A percentile compares a stretch with the other conserved stretches of the same genome.
These are phyloP conservation scores for Apiotrichum sp. DNA, from an alignment of 1,284 basidiomycete species.

Conservation along the genomic window DNA sequence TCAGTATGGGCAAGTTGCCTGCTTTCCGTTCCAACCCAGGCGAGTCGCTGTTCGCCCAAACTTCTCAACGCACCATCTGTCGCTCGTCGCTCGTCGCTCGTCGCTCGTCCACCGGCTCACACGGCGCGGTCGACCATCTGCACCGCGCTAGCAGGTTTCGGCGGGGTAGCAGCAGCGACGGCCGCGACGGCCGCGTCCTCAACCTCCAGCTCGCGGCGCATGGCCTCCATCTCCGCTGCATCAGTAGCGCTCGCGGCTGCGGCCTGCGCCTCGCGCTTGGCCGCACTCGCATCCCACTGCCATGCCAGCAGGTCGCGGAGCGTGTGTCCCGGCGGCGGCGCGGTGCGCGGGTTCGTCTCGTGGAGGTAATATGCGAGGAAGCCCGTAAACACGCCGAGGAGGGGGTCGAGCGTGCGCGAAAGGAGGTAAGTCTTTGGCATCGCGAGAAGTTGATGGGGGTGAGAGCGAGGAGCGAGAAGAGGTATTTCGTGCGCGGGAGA, in stretches of 20 bases:
- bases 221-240: constrained; percentile 34
- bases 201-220: constrained; percentile 38
- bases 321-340: constrained; percentile 59
- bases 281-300: constrained; percentile 54
- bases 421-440: constrained; percentile 46
- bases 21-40: no score
- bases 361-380: constrained; percentile 73
- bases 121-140: constrained; percentile 2
- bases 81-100: no score
- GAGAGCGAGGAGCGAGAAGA: background rate
- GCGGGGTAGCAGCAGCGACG: background rate
- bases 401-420: constrained; percentile 56
- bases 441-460: background rate
- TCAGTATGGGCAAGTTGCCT: background rate
- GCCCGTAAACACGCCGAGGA: constrained; percentile 72
- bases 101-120: background rate
- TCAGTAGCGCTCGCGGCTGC: constrained; percentile 13
- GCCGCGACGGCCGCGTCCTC: constrained; percentile 1
- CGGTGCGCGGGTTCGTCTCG: constrained; percentile 75
- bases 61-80: no score
- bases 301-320: constrained; percentile 60
- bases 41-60: no score
- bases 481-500: background rate
- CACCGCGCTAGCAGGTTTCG: background rate
- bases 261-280: constrained; percentile 22